Evolutionary conservation across 805 yeast species (phyloP).

Genomic region (Metschnikowia picachoensis): DNA sequence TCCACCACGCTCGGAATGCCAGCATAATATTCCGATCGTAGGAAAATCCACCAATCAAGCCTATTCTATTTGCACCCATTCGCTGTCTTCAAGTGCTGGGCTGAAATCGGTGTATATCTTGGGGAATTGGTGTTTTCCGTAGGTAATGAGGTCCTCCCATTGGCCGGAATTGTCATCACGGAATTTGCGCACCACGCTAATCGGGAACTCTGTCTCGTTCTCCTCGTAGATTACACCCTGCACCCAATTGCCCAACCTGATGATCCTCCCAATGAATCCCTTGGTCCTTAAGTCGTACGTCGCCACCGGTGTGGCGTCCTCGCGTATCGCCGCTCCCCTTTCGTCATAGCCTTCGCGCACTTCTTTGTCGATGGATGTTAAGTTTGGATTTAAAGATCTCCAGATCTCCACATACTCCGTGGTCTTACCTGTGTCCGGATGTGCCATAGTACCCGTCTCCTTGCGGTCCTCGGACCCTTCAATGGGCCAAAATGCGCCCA

Average conservation of each 20-base stretch:
- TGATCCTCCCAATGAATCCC: slow-evolving; percentile 40
- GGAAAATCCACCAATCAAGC: too few relatives aligned
- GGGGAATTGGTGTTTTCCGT: slow-evolving; percentile 28
- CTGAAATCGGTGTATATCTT: background rate
- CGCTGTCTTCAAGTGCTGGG: background rate
- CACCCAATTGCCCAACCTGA: slow-evolving; percentile 48
- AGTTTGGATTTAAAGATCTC: slow-evolving; percentile 45
- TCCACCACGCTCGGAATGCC: background rate
- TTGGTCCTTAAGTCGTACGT: slow-evolving; percentile 16
- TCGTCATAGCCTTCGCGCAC: slow-evolving; percentile 21
- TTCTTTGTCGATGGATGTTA: slow-evolving; percentile 25
- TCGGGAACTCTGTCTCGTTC: slow-evolving; percentile 16
- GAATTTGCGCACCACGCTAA: slow-evolving; percentile 27
- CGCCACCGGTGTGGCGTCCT: slow-evolving; percentile 21
- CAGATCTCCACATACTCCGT: slow-evolving; percentile 52
- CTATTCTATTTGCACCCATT: slow-evolving; percentile 5
- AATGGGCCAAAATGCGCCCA: slow-evolving; percentile 42
- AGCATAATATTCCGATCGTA: too few relatives aligned
- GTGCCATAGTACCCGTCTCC: slow-evolving; percentile 49
- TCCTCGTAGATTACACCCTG: slow-evolving; percentile 44
- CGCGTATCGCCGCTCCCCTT: background rate
- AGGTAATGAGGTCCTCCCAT: slow-evolving; percentile 27
- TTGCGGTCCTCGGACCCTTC: slow-evolving; percentile 38
- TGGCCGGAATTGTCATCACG: slow-evolving; percentile 11
- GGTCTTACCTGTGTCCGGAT: slow-evolving; percentile 39